Conservation (phyloP, 1,284 basidiomycete species). For the Cutaneotrichosporon spelunceum region DNA sequence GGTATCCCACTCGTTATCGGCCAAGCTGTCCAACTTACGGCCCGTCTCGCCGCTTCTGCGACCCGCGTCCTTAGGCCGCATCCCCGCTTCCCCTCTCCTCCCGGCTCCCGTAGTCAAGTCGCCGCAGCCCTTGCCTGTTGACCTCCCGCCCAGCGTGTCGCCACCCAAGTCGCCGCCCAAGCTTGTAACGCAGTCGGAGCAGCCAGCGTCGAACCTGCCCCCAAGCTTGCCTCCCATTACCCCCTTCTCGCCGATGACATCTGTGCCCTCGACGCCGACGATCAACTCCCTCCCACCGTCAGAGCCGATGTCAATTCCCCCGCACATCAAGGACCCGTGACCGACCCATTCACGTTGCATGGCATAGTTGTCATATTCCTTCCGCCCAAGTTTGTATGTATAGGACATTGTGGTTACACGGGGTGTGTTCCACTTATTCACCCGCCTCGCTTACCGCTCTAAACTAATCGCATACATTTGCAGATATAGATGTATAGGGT, state of each 20-base stretch:
- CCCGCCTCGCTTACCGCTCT: background rate
- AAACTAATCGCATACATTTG: slow-evolving; percentile 10
- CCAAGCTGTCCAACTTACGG: slow-evolving; percentile 30
- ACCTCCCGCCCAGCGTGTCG: background rate
- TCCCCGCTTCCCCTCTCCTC: background rate
- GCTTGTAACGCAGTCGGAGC: background rate
- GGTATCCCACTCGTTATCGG: slow-evolving; percentile 64
- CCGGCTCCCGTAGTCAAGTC: background rate
- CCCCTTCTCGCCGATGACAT: background rate
- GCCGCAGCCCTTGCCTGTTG: background rate
- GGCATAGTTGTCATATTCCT: background rate
- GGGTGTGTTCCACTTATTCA: background rate
- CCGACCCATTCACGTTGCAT: background rate
- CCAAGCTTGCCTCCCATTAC: background rate
- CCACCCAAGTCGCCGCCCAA: background rate
- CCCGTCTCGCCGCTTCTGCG: slow-evolving; percentile 3
- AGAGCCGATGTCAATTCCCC: background rate
- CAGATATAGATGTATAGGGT: slow-evolving; percentile 8
- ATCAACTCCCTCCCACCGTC: background rate
- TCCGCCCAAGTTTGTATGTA: background rate
- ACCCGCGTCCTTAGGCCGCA: background rate
- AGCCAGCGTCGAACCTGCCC: background rate
- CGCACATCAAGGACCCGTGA: background rate
- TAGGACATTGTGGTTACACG: background rate
- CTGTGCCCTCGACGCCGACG: background rate